phyloP scores from a whole-genome alignment of 1,139 yeast species.

The Ogataea hybrid region DNA sequence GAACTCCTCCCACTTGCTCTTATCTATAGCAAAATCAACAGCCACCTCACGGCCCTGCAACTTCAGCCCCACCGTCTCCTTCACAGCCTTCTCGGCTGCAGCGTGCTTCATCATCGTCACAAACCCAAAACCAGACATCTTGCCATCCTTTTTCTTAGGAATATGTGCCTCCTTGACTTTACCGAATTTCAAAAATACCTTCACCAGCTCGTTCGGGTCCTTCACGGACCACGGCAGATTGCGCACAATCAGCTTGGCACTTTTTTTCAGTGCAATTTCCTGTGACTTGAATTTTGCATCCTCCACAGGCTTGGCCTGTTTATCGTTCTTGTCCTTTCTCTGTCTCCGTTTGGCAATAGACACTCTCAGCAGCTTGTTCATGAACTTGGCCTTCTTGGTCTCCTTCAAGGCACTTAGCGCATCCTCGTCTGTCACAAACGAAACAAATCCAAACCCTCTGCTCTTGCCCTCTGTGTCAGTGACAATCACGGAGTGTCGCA shows the following conservation, averaged over 20 bases:
- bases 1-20: slow-evolving; percentile 67
- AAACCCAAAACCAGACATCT: slow-evolving; percentile 93
- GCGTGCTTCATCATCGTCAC: slow-evolving; percentile 81
- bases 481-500: slow-evolving; percentile 92
- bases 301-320: slow-evolving; percentile 17
- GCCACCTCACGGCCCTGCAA: slow-evolving; percentile 92
- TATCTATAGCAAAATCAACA: slow-evolving; percentile 90
- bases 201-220: slow-evolving; percentile 67
- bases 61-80: slow-evolving; percentile 67
- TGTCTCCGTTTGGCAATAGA: slow-evolving; percentile 93
- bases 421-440: slow-evolving; percentile 84
- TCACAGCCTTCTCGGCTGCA: slow-evolving; percentile 80
- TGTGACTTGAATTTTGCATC: slow-evolving; percentile 43
- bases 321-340: slow-evolving; percentile 47
- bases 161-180: slow-evolving; percentile 86
- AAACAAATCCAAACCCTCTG: slow-evolving; percentile 94
- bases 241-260: slow-evolving; percentile 80
- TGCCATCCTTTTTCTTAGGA: slow-evolving; percentile 85
- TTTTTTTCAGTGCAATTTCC: slow-evolving; percentile 25
- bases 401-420: slow-evolving; percentile 71
- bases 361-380: slow-evolving; percentile 65
- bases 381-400: slow-evolving; percentile 60
- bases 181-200: slow-evolving; percentile 74
- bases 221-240: slow-evolving; percentile 96
- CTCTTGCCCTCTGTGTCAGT: slow-evolving; percentile 72